These are phyloP conservation scores for Alternaria panax DNA, from an alignment of 2,329 filamentous ascomycete genomes.

Conservation along the genomic window DNA sequence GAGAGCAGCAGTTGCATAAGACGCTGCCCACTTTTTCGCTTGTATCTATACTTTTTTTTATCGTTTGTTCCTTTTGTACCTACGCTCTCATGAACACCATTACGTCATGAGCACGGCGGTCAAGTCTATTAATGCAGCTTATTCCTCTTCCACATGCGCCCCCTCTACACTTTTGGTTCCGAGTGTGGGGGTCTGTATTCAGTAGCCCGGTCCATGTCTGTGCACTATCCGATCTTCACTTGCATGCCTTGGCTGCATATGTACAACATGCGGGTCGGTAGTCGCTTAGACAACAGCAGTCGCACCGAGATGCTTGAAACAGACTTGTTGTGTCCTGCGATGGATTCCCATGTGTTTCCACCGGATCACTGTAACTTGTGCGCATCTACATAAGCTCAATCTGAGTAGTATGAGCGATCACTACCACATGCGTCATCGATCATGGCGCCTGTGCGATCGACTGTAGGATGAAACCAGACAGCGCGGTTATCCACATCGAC, in stretches of 20 bases:
- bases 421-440: background rate
- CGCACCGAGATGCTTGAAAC: background rate
- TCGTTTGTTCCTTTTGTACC: slow-evolving; percentile 3
- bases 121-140: slow-evolving; percentile 23
- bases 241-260: slow-evolving; percentile 27
- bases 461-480: background rate
- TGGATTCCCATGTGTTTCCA: background rate
- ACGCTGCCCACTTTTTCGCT: slow-evolving; percentile 9
- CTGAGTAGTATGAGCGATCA: background rate
- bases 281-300: slow-evolving; percentile 10
- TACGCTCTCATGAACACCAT: slow-evolving; percentile 4
- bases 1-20: slow-evolving; percentile 16
- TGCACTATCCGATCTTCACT: slow-evolving; percentile 7
- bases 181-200: background rate
- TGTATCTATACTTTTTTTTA: slow-evolving; percentile 19
- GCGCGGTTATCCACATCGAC: background rate
- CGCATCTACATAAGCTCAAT: background rate
- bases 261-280: slow-evolving; percentile 22
- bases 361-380: background rate
- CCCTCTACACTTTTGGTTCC: background rate
- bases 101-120: background rate
- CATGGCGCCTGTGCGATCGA: background rate
- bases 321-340: background rate
- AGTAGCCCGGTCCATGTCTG: slow-evolving; percentile 12
- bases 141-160: background rate